A percentile compares a stretch with the other conserved stretches of the same genome.
Conservation (phyloP, 2,329 filamentous ascomycete genomes). For the Talaromyces atroroseus region DNA sequence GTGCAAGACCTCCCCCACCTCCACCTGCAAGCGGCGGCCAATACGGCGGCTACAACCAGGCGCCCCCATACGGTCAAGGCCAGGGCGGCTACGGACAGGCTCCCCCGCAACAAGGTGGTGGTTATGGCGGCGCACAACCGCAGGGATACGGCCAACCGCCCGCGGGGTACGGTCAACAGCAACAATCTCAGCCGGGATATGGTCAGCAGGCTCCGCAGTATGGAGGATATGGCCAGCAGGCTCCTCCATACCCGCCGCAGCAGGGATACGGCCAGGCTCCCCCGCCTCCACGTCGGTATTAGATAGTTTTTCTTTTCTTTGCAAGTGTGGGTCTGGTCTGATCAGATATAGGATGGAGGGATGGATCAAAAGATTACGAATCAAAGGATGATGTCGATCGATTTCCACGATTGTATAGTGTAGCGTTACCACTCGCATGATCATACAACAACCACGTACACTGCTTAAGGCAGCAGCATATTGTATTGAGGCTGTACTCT, state of each 20-base stretch:
- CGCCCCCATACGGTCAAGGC: slow-evolving; percentile 5
- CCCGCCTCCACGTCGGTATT: slow-evolving; percentile 4
- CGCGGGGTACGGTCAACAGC: neutral
- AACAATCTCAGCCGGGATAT: slow-evolving; percentile 11
- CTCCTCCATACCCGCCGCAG: neutral
- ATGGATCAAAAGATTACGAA: no score
- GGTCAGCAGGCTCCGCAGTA: slow-evolving; percentile 12
- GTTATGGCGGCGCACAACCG: neutral
- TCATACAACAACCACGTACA: no score
- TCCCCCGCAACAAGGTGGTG: neutral
- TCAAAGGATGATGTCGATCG: no score
- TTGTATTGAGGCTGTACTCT: no score
- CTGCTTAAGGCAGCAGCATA: neutral
- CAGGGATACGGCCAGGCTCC: neutral
- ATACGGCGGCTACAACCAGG: slow-evolving; percentile 24
- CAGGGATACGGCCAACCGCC: slow-evolving; percentile 1
- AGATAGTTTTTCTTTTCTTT: no score
- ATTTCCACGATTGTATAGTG: no score
- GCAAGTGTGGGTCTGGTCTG: no score
- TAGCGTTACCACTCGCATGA: no score
- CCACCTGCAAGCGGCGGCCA: slow-evolving; percentile 25
- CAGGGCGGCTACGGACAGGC: slow-evolving; percentile 8
- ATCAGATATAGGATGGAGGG: no score
- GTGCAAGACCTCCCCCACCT: slow-evolving; percentile 24
- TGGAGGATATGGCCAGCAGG: slow-evolving; percentile 16